Evolutionary conservation across 768 basidiomycete genomes (phyloP).

Genomic region (Chalciporus pseudorubinellus): DNA sequence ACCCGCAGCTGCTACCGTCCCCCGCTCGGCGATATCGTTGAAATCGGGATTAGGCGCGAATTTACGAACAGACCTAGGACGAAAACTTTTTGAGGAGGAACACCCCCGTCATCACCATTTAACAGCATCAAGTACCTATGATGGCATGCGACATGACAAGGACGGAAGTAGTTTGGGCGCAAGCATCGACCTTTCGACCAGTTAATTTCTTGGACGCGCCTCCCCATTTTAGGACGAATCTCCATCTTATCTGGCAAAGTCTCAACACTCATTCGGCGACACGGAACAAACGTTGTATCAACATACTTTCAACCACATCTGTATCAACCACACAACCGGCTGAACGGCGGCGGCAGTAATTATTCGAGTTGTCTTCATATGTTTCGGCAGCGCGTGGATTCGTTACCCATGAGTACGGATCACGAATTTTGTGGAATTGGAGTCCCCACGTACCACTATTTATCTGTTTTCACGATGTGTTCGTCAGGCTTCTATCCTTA

Average conservation of each 20-base stretch:
- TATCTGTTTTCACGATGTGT: conserved; percentile 19
- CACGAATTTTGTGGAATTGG: conserved; percentile 26
- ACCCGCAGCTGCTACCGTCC: conserved; percentile 40
- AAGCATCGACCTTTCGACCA: conserved; percentile 30
- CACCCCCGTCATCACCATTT: conserved; percentile 44
- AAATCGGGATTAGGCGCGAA: conserved; percentile 43
- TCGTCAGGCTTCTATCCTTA: conserved; percentile 26
- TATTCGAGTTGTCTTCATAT: conserved; percentile 32
- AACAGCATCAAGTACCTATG: conserved; percentile 14
- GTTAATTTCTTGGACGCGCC: conserved; percentile 14
- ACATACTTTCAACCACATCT: conserved; percentile 27
- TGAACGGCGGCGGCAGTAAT: conserved; percentile 21
- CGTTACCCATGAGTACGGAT: conserved; percentile 21
- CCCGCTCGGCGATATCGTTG: conserved; percentile 31
- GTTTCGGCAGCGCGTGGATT: conserved; percentile 25
- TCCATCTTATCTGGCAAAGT: conserved; percentile 16
- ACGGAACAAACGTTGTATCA: conserved; percentile 34
- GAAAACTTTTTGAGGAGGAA: conserved; percentile 71
- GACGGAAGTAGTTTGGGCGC: conserved; percentile 26
- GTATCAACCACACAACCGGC: conserved; percentile 32
- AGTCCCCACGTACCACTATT: conserved; percentile 12
- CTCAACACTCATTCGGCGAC: conserved; percentile 16
- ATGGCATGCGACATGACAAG: conserved; percentile 29
- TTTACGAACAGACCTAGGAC: conserved; percentile 60
- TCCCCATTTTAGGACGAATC: conserved; percentile 3